These are phyloP conservation scores for Chlorella sp. DNA, from an alignment of 139 green algal species.

Conservation along the genomic window DNA sequence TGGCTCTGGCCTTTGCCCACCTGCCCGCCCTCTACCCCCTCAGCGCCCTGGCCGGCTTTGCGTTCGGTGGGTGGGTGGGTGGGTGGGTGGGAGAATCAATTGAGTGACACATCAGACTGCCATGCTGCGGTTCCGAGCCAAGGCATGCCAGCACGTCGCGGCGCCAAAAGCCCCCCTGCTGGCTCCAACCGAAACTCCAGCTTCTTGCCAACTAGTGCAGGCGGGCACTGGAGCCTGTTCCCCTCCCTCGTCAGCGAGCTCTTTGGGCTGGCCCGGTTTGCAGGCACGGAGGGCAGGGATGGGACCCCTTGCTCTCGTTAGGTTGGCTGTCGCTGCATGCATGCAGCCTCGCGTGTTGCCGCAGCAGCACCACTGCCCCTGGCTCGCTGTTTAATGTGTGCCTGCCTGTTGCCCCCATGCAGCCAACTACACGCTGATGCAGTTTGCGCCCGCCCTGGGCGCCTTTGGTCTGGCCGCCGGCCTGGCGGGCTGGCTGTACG, in stretches of 20 bases:
- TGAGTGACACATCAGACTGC: too few relatives aligned
- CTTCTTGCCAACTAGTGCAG: too few relatives aligned
- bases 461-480: constrained; percentile 8
- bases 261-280: constrained; percentile 57
- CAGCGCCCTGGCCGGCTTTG: constrained; percentile 62
- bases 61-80: constrained; percentile 55
- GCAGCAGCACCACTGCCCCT: neutral
- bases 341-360: neutral
- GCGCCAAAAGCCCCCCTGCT: too few relatives aligned
- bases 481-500: constrained; percentile 51
- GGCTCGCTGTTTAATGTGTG: too few relatives aligned
- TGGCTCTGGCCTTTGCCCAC: constrained; percentile 28
- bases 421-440: constrained; percentile 55
- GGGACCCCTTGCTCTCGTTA: neutral
- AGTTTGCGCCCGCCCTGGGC: constrained; percentile 49
- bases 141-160: too few relatives aligned
- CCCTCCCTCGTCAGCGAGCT: constrained; percentile 66
- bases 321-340: neutral
- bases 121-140: too few relatives aligned
- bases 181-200: too few relatives aligned
- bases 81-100: too few relatives aligned
- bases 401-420: too few relatives aligned
- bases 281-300: too few relatives aligned
- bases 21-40: constrained; percentile 52
- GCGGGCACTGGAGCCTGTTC: constrained; percentile 81